These are phyloP conservation scores for Ogataea sp. DNA, from an alignment of 805 yeast species.

Conservation along the genomic window DNA sequence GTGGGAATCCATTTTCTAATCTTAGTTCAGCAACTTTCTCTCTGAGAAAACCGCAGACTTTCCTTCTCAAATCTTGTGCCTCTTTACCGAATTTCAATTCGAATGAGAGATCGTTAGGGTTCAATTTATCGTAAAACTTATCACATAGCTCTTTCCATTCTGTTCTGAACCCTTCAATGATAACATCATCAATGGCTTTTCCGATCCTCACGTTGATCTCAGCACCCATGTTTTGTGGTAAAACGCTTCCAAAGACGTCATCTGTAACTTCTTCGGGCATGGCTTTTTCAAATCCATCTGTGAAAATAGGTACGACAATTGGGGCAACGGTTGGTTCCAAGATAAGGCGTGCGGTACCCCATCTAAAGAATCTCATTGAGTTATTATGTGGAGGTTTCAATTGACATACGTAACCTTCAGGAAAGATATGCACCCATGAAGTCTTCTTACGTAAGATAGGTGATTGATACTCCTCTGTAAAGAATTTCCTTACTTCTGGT, in stretches of 20 bases:
- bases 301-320: slow-evolving; percentile 76
- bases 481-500: slow-evolving; percentile 11
- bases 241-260: slow-evolving; percentile 43
- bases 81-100: slow-evolving; percentile 56
- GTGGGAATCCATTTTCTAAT: slow-evolving; percentile 31
- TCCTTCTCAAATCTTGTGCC: slow-evolving; percentile 60
- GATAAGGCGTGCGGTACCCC: slow-evolving; percentile 87
- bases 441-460: slow-evolving; percentile 60
- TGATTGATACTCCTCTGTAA: slow-evolving; percentile 29
- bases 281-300: slow-evolving; percentile 79
- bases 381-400: slow-evolving; percentile 67
- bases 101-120: slow-evolving; percentile 51
- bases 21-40: slow-evolving; percentile 46
- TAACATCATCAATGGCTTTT: slow-evolving; percentile 51
- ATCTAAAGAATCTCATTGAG: slow-evolving; percentile 89
- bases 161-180: slow-evolving; percentile 51
- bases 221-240: slow-evolving; percentile 60
- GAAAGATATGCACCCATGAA: slow-evolving; percentile 91
- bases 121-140: slow-evolving; percentile 39
- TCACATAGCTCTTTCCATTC: slow-evolving; percentile 63
- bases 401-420: slow-evolving; percentile 92
- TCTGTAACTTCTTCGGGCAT: slow-evolving; percentile 69
- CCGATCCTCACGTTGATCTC: slow-evolving; percentile 69
- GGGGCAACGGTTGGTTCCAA: slow-evolving; percentile 82
- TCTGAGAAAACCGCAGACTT: slow-evolving; percentile 63